Evolutionary conservation across 1,139 yeast species (phyloP).

Genomic region (Starmera stellimalicola): DNA sequence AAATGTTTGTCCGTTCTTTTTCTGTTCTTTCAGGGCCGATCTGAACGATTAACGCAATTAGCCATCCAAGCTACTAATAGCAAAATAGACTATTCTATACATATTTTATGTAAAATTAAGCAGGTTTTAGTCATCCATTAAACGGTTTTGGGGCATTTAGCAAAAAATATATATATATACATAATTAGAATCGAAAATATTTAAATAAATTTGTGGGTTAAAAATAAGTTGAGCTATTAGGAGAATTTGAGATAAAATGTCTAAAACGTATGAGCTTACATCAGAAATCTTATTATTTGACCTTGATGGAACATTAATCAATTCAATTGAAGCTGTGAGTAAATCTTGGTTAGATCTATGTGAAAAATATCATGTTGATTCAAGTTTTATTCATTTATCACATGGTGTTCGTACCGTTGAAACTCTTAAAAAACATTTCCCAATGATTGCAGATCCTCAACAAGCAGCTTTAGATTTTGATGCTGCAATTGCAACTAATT

Average conservation of each 20-base stretch:
- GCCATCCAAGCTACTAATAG: too few relatives aligned
- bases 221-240: too few relatives aligned
- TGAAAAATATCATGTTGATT: conserved; percentile 60
- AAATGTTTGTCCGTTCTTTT: too few relatives aligned
- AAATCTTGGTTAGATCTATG: conserved; percentile 74
- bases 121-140: too few relatives aligned
- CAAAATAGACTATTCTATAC: too few relatives aligned
- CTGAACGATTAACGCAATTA: too few relatives aligned
- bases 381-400: conserved; percentile 64
- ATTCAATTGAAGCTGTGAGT: conserved; percentile 75
- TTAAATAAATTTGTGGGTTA: too few relatives aligned
- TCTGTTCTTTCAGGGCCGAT: too few relatives aligned
- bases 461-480: conserved; percentile 53
- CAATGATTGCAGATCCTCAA: conserved; percentile 59
- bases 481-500: conserved; percentile 60
- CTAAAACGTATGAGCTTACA: conserved; percentile 5
- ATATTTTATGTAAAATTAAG: too few relatives aligned
- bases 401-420: conserved; percentile 83
- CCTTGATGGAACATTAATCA: conserved; percentile 78
- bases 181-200: too few relatives aligned
- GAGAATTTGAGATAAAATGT: conserved; percentile 14
- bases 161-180: too few relatives aligned
- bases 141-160: too few relatives aligned
- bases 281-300: conserved; percentile 44
- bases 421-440: conserved; percentile 65